These are phyloP conservation scores for Xylariales sp. DNA, from an alignment of 2,329 filamentous ascomycete genomes.

Conservation along the genomic window DNA sequence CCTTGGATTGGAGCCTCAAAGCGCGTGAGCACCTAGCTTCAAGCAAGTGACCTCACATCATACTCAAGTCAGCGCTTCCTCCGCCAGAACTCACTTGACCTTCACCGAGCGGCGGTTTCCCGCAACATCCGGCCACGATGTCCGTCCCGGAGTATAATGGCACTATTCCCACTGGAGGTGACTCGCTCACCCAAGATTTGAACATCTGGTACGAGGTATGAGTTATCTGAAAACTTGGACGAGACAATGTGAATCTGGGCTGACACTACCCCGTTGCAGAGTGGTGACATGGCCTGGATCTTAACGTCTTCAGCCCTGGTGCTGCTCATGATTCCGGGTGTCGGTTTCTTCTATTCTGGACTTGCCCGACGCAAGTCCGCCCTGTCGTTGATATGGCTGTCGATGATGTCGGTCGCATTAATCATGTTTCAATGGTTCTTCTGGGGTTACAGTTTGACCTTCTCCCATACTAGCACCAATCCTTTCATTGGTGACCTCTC, in stretches of 20 bases:
- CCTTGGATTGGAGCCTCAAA: too few relatives aligned
- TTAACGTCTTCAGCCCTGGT: slow-evolving; percentile 73
- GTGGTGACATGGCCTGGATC: slow-evolving; percentile 80
- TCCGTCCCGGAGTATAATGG: slow-evolving; percentile 45
- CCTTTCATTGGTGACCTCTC: slow-evolving; percentile 73
- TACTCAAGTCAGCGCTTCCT: background rate
- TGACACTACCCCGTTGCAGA: slow-evolving; percentile 40
- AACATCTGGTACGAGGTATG: slow-evolving; percentile 76
- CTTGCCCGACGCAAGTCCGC: slow-evolving; percentile 86
- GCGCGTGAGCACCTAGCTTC: too few relatives aligned
- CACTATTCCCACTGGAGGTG: slow-evolving; percentile 51
- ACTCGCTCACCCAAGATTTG: slow-evolving; percentile 56
- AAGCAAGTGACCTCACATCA: slow-evolving; percentile 6
- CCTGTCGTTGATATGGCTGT: slow-evolving; percentile 78
- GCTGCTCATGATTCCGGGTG: slow-evolving; percentile 87
- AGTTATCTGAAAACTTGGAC: too few relatives aligned
- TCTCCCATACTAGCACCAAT: slow-evolving; percentile 69
- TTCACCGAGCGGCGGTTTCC: background rate
- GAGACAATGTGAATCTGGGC: too few relatives aligned
- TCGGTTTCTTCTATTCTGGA: slow-evolving; percentile 92
- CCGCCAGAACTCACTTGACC: background rate
- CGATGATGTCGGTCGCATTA: slow-evolving; percentile 74
- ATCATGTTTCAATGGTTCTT: slow-evolving; percentile 93
- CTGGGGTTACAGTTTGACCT: slow-evolving; percentile 85
- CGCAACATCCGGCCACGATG: slow-evolving; percentile 6